phyloP scores from a whole-genome alignment of 1,284 basidiomycete species.

The Mycosarcoma mackinlayi region DNA sequence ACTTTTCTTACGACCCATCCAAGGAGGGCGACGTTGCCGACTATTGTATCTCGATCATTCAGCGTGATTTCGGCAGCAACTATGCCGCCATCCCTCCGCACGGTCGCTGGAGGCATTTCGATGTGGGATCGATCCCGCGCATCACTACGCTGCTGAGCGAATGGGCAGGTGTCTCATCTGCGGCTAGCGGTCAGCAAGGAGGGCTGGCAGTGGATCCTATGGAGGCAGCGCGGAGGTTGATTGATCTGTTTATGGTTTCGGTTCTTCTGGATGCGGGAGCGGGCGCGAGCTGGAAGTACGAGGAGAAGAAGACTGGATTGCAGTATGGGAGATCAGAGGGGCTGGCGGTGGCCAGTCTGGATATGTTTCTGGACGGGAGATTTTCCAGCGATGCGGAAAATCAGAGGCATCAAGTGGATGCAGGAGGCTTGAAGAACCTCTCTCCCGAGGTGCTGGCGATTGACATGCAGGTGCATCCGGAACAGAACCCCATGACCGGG shows the following conservation, averaged over 20 bases:
- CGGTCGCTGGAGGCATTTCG: conserved; percentile 88
- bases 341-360: conserved; percentile 87
- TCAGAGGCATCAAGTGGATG: conserved; percentile 69
- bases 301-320: conserved; percentile 74
- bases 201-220: conserved; percentile 18
- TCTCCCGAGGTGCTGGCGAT: conserved; percentile 75
- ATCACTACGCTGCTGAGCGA: conserved; percentile 45
- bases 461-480: conserved; percentile 81
- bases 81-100: conserved; percentile 85
- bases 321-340: conserved; percentile 85
- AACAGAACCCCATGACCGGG: conserved; percentile 85
- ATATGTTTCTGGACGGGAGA: conserved; percentile 77
- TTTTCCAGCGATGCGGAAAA: conserved; percentile 6
- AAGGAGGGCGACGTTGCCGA: conserved; percentile 79
- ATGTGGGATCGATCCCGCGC: conserved; percentile 49
- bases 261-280: conserved; percentile 94
- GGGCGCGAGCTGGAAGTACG: conserved; percentile 83
- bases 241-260: conserved; percentile 92
- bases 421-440: conserved; percentile 77
- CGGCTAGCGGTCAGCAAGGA: background rate
- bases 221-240: conserved; percentile 72
- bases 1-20: conserved; percentile 85
- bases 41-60: conserved; percentile 83
- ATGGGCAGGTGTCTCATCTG: conserved; percentile 25
- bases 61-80: conserved; percentile 84